A percentile compares a stretch with the other conserved stretches of the same genome.
Conservation (phyloP, 345 rosid species). For the Boechera retrofracta region DNA sequence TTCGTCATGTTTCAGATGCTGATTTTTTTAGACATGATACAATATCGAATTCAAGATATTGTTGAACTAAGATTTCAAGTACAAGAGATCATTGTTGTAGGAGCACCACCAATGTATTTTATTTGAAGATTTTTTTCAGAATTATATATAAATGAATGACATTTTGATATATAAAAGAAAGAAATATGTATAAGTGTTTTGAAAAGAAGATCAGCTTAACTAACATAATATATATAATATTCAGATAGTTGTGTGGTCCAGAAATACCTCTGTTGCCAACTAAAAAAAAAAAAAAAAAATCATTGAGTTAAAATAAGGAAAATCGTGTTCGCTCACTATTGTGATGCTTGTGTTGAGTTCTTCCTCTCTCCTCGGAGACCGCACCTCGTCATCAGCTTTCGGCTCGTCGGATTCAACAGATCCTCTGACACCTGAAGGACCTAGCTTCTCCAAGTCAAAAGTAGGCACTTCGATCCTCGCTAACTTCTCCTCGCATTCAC, state of each 20-base stretch:
- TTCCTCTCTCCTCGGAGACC: no score
- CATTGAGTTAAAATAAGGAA: not conserved
- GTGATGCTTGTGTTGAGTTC: not conserved
- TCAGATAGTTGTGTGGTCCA: no score
- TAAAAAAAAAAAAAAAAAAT: not conserved
- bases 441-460: no score
- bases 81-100: constrained; percentile 7
- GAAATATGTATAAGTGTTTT: not conserved
- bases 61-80: constrained; percentile 27
- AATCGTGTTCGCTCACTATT: not conserved
- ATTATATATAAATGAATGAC: constrained; percentile 6
- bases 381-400: not conserved
- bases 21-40: constrained; percentile 23
- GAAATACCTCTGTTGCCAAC: no score
- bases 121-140: not conserved
- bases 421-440: no score
- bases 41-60: constrained; percentile 18
- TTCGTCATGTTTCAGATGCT: not conserved
- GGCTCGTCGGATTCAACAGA: not conserved
- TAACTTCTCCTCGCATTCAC: no score
- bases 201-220: not conserved
- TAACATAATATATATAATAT: no score
- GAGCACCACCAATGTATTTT: not conserved
- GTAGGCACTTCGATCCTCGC: not conserved
- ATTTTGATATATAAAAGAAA: not conserved